These are phyloP conservation scores for Stagonosporopsis rhizophila DNA, from an alignment of 2,329 filamentous ascomycete species.

Conservation along the genomic window DNA sequence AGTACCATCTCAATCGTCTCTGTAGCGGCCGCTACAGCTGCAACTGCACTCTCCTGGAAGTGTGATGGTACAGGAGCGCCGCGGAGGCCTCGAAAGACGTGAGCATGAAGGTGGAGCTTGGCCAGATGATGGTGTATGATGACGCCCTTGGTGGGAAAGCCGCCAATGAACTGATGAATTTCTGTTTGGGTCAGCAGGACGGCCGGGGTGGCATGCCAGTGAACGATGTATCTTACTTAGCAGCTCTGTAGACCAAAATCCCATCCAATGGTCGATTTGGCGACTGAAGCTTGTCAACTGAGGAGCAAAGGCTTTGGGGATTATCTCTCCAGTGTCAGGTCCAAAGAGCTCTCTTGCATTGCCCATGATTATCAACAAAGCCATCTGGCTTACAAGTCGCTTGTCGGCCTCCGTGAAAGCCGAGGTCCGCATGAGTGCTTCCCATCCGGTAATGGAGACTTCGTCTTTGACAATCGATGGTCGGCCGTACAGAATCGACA, in stretches of 20 bases:
- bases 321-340: constrained; percentile 59
- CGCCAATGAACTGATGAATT: constrained; percentile 56
- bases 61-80: constrained; percentile 57
- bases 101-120: constrained; percentile 60
- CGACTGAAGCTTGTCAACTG: constrained; percentile 55
- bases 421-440: constrained; percentile 61
- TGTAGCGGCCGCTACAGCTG: constrained; percentile 57
- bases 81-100: constrained; percentile 57
- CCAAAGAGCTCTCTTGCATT: constrained; percentile 64
- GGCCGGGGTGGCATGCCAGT: background rate
- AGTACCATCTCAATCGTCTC: constrained; percentile 56
- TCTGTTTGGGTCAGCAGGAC: constrained; percentile 37
- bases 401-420: constrained; percentile 63
- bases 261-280: constrained; percentile 60
- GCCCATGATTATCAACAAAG: constrained; percentile 64
- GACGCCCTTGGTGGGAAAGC: constrained; percentile 59
- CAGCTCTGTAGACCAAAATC: constrained; percentile 57
- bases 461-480: constrained; percentile 67
- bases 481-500: constrained; percentile 67
- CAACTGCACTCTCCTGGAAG: constrained; percentile 56
- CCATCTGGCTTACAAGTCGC: constrained; percentile 65
- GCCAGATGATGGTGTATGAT: constrained; percentile 62
- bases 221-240: constrained; percentile 44
- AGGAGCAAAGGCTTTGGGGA: constrained; percentile 60
- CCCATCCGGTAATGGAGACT: constrained; percentile 63